These are phyloP conservation scores for Schizonepeta tenuifolia DNA, from an alignment of 257 asterid genomes.

Conservation along the genomic window DNA sequence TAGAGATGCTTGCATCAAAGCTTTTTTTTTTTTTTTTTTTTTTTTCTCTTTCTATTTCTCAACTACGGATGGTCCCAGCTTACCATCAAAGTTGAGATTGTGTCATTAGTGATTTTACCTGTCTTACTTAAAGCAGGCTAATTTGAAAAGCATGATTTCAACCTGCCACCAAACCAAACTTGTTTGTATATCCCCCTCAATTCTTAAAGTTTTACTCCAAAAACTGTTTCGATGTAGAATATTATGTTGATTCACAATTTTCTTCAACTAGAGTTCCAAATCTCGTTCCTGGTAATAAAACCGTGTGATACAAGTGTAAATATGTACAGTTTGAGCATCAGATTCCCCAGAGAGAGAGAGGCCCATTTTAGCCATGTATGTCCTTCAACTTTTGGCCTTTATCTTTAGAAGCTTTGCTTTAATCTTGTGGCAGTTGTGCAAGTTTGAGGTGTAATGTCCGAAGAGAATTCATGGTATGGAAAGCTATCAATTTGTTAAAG, in stretches of 20 bases:
- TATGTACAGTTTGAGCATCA: constrained; percentile 33
- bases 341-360: constrained; percentile 30
- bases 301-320: background rate
- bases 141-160: constrained; percentile 33
- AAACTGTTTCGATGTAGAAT: constrained; percentile 27
- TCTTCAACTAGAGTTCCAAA: constrained; percentile 18
- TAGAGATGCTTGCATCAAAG: background rate
- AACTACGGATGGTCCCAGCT: constrained; percentile 31
- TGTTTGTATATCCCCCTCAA: constrained; percentile 40
- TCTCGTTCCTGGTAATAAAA: no score
- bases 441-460: constrained; percentile 26
- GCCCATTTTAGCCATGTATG: background rate
- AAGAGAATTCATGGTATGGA: constrained; percentile 16
- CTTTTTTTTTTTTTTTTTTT: no score
- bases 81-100: constrained; percentile 30
- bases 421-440: constrained; percentile 31
- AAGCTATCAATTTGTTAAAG: constrained; percentile 13
- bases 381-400: constrained; percentile 23
- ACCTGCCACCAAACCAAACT: constrained; percentile 33
- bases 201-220: constrained; percentile 10
- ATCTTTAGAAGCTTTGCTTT: constrained; percentile 29
- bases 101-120: constrained; percentile 32
- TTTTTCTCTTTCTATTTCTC: background rate
- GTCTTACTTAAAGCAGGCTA: constrained; percentile 35
- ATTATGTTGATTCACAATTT: constrained; percentile 22